Percentiles rank a stretch among this genome's conserved stretches.
These are phyloP conservation scores for Monosporascus sp. DNA, from an alignment of 2,329 filamentous ascomycete species.

Conservation along the genomic window DNA sequence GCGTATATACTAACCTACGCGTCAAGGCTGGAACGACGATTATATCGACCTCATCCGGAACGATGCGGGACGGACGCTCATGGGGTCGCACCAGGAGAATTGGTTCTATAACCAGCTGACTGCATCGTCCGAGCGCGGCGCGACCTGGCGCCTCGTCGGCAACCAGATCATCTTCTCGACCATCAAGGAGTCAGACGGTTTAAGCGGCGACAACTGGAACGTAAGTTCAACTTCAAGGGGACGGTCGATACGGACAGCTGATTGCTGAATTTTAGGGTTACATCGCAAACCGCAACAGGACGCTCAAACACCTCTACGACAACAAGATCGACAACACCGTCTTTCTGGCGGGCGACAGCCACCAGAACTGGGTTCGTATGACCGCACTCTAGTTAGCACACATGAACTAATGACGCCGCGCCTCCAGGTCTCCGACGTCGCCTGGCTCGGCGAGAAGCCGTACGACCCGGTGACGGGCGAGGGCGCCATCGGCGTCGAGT, in stretches of 20 bases:
- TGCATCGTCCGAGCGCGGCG: constrained; percentile 55
- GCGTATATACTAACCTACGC: constrained; percentile 18
- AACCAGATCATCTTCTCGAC: constrained; percentile 65
- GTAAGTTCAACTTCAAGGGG: constrained; percentile 15
- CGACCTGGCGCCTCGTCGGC: constrained; percentile 66
- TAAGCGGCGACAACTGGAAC: constrained; percentile 29
- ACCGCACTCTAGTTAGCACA: background rate
- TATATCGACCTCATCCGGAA: constrained; percentile 58
- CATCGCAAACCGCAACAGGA: constrained; percentile 64
- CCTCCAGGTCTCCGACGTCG: constrained; percentile 41
- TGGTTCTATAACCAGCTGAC: constrained; percentile 64
- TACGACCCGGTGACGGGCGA: constrained; percentile 49
- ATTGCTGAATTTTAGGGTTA: constrained; percentile 52
- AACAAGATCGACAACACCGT: constrained; percentile 69
- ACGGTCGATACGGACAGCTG: too few relatives aligned
- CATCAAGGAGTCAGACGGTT: constrained; percentile 31
- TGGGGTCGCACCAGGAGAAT: constrained; percentile 67
- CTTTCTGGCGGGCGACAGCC: constrained; percentile 65
- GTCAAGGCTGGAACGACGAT: constrained; percentile 51
- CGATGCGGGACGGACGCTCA: constrained; percentile 61
- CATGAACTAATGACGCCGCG: background rate
- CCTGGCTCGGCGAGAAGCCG: constrained; percentile 48
- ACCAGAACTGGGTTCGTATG: constrained; percentile 54
- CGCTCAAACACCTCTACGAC: constrained; percentile 58
- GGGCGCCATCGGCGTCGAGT: constrained; percentile 56